phyloP scores from a whole-genome alignment of 2,329 filamentous ascomycete genomes.

The Trichoderma simmonsii region DNA sequence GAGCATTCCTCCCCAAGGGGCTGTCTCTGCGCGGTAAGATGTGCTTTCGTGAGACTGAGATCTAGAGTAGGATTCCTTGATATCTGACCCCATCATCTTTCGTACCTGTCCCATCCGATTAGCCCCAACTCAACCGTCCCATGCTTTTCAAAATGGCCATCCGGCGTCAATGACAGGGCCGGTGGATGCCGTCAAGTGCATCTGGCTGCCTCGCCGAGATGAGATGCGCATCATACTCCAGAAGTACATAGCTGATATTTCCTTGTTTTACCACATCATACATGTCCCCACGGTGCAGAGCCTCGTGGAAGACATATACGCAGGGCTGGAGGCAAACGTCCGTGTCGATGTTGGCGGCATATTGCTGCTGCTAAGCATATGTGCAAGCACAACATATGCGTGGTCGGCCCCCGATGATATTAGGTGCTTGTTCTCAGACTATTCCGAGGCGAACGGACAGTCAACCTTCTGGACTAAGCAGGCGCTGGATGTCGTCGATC shows the following conservation, averaged over 20 bases:
- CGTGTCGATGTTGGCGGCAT: constrained; percentile 27
- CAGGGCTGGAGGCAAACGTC: constrained; percentile 27
- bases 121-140: constrained; percentile 33
- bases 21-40: constrained; percentile 9
- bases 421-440: constrained; percentile 27
- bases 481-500: constrained; percentile 35
- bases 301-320: constrained; percentile 32
- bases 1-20: background rate
- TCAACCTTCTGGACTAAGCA: constrained; percentile 34
- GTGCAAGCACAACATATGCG: constrained; percentile 31
- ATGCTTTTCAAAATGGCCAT: constrained; percentile 30
- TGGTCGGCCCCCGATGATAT: constrained; percentile 32
- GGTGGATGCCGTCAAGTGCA: constrained; percentile 31
- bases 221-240: constrained; percentile 31
- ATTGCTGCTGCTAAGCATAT: constrained; percentile 31
- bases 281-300: constrained; percentile 29
- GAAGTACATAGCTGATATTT: constrained; percentile 32
- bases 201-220: constrained; percentile 34
- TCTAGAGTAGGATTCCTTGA: constrained; percentile 28
- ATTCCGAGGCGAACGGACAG: constrained; percentile 29
- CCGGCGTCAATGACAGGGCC: constrained; percentile 24
- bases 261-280: constrained; percentile 33
- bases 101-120: constrained; percentile 34
- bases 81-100: constrained; percentile 33
- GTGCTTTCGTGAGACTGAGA: constrained; percentile 16